Base-by-base conservation (phyloP, 192 early-diverging fungal genomes). In the Linnemannia exigua region DNA sequence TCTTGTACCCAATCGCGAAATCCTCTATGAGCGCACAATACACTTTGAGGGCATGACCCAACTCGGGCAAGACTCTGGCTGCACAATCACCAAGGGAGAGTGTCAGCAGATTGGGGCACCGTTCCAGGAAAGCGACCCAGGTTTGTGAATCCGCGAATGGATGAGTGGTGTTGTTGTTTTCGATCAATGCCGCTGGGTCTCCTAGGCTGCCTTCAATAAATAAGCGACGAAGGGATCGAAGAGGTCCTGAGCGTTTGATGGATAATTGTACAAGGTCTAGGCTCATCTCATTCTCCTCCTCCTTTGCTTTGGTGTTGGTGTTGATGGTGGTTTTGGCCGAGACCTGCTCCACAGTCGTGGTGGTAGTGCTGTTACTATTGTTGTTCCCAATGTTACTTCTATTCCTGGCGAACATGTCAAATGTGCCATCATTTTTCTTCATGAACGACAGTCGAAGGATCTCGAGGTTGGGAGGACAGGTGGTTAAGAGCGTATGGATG, bases 41-140 rank as follows among this genome's bases (percentile, higher is more conserved):
- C 12, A 63, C 3, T 15, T 31, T 63, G 58, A 63, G 25, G 12
- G 28, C 22, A 3, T 63, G 58, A 2, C 58, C 58, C 2, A 63
- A n/a, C 28, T 63, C 58, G 11, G 58, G 58, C 3, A 63, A 63
- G 7, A 63, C 58, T 3, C 2, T 28, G 58, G 22, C 58, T 9
- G 58, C 25, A 31, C 58, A 63, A 15, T 25, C 58, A 15, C 58
- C 58, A 31, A 63, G 58, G 12, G 25, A 28, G 25, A 63, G 3
- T 31, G 58, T 63, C 12, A 63, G 58, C 58, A 63, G 58, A 25
- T 63, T 63, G 58, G 58, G 58, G 28, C 58, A 63, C 15, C 58
- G 58, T 31, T 63, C 58, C 28, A 63, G 28, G 28, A 63, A 63
- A 25, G 58, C 58, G 28, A 63, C 28, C 58, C 58, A 63, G 3